Evolutionary conservation across 2,329 filamentous ascomycete species (phyloP).

Genomic region (Cucurbitaria berberidis): DNA sequence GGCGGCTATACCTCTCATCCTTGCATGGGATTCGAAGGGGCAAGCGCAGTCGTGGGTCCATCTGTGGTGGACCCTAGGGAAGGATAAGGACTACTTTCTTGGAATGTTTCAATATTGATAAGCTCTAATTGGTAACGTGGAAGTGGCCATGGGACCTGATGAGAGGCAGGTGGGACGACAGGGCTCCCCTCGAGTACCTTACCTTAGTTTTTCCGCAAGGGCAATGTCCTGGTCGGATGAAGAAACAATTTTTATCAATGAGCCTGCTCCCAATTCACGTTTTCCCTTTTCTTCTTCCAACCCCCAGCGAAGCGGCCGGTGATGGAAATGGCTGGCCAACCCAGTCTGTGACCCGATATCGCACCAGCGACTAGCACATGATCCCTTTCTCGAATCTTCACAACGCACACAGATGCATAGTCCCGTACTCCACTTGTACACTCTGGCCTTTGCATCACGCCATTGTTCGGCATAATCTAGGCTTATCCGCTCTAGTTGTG

Average conservation of each 20-base stretch:
- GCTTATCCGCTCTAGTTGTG: background rate
- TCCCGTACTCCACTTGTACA: conserved; percentile 4
- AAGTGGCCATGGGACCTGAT: conserved; percentile 19
- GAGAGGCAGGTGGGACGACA: conserved; percentile 21
- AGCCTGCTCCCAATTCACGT: background rate
- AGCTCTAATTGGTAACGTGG: conserved; percentile 22
- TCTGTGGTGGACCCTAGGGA: conserved; percentile 15
- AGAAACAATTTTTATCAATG: conserved; percentile 2
- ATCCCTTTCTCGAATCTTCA: background rate
- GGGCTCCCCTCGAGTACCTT: conserved; percentile 13
- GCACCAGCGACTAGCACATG: conserved; percentile 3
- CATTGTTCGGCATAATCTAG: background rate
- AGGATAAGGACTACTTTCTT: conserved; percentile 10
- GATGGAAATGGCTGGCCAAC: background rate
- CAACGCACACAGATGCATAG: conserved; percentile 1
- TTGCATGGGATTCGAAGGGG: conserved; percentile 29
- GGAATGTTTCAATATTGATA: conserved; percentile 31
- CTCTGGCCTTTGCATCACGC: background rate
- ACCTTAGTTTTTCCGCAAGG: conserved; percentile 6
- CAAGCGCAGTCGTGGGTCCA: conserved; percentile 40
- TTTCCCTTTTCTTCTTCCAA: background rate
- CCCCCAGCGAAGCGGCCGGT: background rate
- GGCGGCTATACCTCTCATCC: conserved; percentile 40
- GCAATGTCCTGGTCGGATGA: background rate
- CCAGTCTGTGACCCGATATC: background rate